Evolutionary conservation across 2,329 filamentous ascomycete genomes (phyloP), one percentile per base, ranked within the genome.

Genomic region (Aurifilum marmelostoma): DNA sequence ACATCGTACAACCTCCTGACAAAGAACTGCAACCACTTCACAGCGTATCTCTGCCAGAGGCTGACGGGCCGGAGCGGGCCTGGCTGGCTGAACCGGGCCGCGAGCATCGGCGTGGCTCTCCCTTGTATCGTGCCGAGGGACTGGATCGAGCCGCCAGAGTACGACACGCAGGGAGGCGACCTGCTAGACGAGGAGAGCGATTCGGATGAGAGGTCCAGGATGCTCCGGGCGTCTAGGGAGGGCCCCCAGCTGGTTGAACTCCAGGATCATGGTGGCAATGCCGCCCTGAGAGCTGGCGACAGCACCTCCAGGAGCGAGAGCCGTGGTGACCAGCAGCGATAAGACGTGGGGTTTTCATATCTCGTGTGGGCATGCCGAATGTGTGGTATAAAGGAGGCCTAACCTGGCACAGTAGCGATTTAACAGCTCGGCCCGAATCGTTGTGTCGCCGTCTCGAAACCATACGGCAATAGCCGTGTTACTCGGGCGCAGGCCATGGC

Each of bases 1-100:
- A 89, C 89, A 0, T 86, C 87, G 18, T 96, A 97, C 79, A 95
- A 96, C 75, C 86, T 97, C 18, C 84, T 97, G 59, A 93, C 90
- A 27, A 89, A 89, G 74, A 97, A 97, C 79, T 97, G 93, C 85
- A 97, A 97, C 78, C 93, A 97, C 78, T 97, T 97, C 77, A 95
- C 92, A 2, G 89, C 88, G 27, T 88, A 91, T 74, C 85, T 97
- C 24, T 94, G 91, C 79, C 84, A 90, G 77, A 87, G 87, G 73
- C 84, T 97, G 67, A 95, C 92, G 1, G 88, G 89, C 7, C 85
- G 87, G 60, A 82, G 88, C 0, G 91, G 91, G 0, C 93, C 93
- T 0, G 80, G 79, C 24, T 97, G 92, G 91, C 81, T 97, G 66
- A 97, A 97, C 76, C 87, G 93, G 67, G 93, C 93, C 1, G 93